These are phyloP conservation scores for Vachellia collinsii DNA, from an alignment of 306 rosid species.

Conservation along the genomic window DNA sequence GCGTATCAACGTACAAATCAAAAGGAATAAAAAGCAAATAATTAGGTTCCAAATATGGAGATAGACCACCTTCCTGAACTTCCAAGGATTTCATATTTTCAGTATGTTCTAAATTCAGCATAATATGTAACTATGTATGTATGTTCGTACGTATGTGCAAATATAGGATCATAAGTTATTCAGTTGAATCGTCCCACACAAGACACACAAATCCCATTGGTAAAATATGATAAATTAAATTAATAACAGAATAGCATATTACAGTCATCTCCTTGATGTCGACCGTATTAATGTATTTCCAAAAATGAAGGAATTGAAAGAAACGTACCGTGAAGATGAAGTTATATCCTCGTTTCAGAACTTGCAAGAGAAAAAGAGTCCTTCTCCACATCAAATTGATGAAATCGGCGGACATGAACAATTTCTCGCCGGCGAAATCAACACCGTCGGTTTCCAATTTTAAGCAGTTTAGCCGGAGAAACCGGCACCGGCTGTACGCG, in stretches of 20 bases:
- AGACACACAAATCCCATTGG: background rate
- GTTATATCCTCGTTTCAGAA: background rate
- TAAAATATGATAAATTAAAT: background rate
- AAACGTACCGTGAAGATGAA: background rate
- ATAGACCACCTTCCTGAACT: background rate
- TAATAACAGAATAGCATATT: background rate
- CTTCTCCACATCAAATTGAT: background rate
- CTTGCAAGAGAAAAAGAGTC: background rate
- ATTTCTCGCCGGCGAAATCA: background rate
- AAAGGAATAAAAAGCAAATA: background rate
- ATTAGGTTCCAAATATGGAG: background rate
- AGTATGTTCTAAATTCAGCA: background rate
- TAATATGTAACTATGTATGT: too few species aligned
- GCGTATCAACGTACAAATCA: background rate
- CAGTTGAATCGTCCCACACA: background rate
- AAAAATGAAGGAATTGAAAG: background rate
- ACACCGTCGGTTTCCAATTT: background rate
- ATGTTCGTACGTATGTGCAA: too few species aligned
- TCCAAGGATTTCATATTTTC: background rate
- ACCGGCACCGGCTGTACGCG: background rate
- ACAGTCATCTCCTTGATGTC: background rate
- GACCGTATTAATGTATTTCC: background rate
- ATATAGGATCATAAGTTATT: background rate
- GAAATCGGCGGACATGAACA: background rate
- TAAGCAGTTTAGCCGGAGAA: background rate